These are phyloP conservation scores for Dipodascus geniculatus DNA, from an alignment of 805 yeast species.

Conservation along the genomic window DNA sequence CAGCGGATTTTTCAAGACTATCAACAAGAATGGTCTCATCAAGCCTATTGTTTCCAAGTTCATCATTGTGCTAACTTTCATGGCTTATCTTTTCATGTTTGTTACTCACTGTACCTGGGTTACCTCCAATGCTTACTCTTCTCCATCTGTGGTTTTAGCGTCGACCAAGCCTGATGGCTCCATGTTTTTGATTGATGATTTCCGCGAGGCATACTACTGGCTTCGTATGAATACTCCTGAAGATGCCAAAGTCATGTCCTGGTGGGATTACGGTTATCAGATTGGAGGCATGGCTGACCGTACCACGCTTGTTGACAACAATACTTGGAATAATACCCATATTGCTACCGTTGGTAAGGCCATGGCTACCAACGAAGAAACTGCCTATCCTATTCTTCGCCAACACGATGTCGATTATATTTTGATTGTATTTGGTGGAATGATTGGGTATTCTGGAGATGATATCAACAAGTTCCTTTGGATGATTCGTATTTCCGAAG, in stretches of 20 bases:
- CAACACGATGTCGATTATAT: conserved; percentile 94
- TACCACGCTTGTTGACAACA: conserved; percentile 95
- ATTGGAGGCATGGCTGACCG: conserved; percentile 99
- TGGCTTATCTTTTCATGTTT: conserved; percentile 55
- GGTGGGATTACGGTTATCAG: conserved; percentile 99
- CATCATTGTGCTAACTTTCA: not conserved
- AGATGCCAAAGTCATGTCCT: conserved; percentile 91
- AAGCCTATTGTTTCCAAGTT: conserved; percentile 30
- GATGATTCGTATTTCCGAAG: conserved; percentile 99
- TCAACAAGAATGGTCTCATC: conserved; percentile 3
- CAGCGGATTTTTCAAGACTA: not conserved
- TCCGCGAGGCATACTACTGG: conserved; percentile 99
- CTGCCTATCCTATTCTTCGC: conserved; percentile 75
- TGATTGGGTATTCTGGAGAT: conserved; percentile 89
- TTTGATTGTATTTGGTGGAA: conserved; percentile 86
- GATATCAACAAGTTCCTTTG: conserved; percentile 93
- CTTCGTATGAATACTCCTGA: conserved; percentile 94
- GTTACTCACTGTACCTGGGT: conserved; percentile 97
- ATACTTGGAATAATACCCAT: conserved; percentile 99
- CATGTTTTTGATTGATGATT: conserved; percentile 80
- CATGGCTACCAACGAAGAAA: conserved; percentile 82
- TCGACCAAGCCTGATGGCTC: conserved; percentile 79
- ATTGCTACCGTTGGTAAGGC: conserved; percentile 99
- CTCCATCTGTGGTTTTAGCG: conserved; percentile 94
- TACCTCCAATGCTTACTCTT: conserved; percentile 87